Conservation (phyloP, 1,139 yeast genomes). For the Pichia sp. region DNA sequence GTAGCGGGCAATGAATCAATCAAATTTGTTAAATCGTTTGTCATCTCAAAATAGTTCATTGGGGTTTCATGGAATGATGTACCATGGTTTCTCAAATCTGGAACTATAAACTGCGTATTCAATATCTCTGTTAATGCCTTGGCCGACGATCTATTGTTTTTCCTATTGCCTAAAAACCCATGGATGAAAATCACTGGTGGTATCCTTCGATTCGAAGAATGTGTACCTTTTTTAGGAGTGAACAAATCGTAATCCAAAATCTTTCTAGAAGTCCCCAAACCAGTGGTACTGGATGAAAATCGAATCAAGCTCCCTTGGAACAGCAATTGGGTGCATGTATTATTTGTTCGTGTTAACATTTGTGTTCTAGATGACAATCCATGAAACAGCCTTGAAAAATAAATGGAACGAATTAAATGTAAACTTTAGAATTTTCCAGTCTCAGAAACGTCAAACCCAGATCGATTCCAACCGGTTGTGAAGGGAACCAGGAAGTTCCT, state of each 20-base stretch:
- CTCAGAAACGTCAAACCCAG: no score
- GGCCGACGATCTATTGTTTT: slow-evolving; percentile 72
- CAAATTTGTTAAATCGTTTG: slow-evolving; percentile 55
- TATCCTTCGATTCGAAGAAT: not conserved
- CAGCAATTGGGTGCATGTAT: no score
- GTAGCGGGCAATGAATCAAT: slow-evolving; percentile 11
- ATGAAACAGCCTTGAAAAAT: no score
- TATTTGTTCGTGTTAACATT: no score
- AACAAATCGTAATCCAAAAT: slow-evolving; percentile 17
- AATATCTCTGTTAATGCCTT: slow-evolving; percentile 31
- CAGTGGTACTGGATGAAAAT: not conserved
- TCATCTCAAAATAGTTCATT: slow-evolving; percentile 69
- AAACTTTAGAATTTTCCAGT: no score
- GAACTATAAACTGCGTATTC: slow-evolving; percentile 44
- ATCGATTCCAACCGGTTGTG: no score
- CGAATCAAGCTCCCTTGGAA: no score
- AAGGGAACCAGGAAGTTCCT: no score
- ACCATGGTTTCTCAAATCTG: slow-evolving; percentile 88
- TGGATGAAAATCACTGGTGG: slow-evolving; percentile 71
- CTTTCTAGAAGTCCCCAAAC: not conserved
- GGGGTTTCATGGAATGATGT: slow-evolving; percentile 64
- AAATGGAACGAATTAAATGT: no score
- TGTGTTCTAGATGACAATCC: no score
- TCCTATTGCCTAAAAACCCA: slow-evolving; percentile 79
- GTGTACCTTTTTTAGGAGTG: slow-evolving; percentile 13